Percentiles rank a stretch among this genome's conserved stretches.
Evolutionary conservation across 1,139 yeast genomes (phyloP).

Genomic region (Yamadazyma songkhlaensis): DNA sequence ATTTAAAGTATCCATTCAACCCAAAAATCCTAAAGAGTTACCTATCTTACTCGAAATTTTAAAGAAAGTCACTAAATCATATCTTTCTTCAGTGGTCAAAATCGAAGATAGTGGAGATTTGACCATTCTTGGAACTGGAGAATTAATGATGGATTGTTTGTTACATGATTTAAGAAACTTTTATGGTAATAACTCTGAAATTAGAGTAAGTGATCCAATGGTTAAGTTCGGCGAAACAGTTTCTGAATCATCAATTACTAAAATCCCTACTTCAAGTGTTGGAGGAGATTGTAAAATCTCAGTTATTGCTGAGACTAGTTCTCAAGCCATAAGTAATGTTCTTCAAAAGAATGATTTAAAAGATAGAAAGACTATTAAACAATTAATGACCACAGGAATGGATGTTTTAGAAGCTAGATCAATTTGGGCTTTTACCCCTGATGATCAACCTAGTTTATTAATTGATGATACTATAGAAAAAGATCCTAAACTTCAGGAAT

Average conservation of each 20-base stretch:
- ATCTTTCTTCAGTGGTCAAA: constrained; percentile 61
- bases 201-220: constrained; percentile 84
- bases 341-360: constrained; percentile 19
- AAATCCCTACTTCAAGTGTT: constrained; percentile 54
- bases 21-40: constrained; percentile 72
- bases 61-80: constrained; percentile 58
- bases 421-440: constrained; percentile 77
- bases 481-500: constrained; percentile 59
- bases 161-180: constrained; percentile 70
- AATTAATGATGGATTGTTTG: constrained; percentile 80
- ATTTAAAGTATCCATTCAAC: constrained; percentile 81
- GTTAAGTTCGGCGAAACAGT: constrained; percentile 81
- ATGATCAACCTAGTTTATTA: constrained; percentile 55
- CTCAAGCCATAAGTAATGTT: constrained; percentile 29
- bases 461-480: constrained; percentile 72
- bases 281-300: constrained; percentile 60
- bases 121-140: constrained; percentile 80
- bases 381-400: constrained; percentile 68
- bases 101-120: constrained; percentile 93
- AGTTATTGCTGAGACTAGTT: constrained; percentile 76
- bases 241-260: constrained; percentile 61
- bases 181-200: constrained; percentile 58
- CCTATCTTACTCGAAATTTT: constrained; percentile 72
- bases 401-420: constrained; percentile 83
- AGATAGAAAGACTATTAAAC: constrained; percentile 48